Conservation (phyloP, 345 rosid genomes). For the Populus simonii region DNA sequence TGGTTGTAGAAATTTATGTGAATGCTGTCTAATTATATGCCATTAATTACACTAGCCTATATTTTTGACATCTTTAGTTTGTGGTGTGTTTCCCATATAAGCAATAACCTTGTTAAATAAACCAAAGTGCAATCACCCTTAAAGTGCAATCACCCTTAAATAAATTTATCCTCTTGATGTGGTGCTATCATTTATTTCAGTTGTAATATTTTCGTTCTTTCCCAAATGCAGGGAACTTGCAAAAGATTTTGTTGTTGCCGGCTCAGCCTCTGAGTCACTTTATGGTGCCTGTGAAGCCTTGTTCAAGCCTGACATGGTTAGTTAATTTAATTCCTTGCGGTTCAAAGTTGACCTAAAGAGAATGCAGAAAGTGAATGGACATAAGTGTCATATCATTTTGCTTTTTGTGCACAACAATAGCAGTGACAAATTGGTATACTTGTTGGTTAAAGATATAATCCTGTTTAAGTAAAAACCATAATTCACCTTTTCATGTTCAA, state of each 20-base stretch:
- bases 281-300: conserved; percentile 95
- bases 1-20: not conserved
- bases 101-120: not conserved
- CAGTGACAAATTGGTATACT: not conserved
- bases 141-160: not conserved
- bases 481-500: not conserved
- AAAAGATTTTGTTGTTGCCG: conserved; percentile 88
- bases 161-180: not conserved
- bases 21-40: not conserved
- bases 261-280: conserved; percentile 79
- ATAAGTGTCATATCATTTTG: not conserved
- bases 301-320: conserved; percentile 91
- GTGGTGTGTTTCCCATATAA: not conserved
- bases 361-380: not conserved
- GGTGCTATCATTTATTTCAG: not conserved
- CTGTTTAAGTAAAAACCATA: not conserved
- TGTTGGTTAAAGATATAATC: not conserved
- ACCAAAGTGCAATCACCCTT: not conserved
- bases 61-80: not conserved
- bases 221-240: conserved; percentile 62
- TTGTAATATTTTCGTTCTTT: conserved; percentile 4
- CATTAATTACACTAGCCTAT: not conserved
- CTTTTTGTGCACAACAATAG: not conserved
- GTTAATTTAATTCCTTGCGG: conserved; percentile 16
- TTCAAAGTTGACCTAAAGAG: not conserved